Conservation (phyloP, 495 filamentous ascomycete species). For the Tuber microsphaerosporum region DNA sequence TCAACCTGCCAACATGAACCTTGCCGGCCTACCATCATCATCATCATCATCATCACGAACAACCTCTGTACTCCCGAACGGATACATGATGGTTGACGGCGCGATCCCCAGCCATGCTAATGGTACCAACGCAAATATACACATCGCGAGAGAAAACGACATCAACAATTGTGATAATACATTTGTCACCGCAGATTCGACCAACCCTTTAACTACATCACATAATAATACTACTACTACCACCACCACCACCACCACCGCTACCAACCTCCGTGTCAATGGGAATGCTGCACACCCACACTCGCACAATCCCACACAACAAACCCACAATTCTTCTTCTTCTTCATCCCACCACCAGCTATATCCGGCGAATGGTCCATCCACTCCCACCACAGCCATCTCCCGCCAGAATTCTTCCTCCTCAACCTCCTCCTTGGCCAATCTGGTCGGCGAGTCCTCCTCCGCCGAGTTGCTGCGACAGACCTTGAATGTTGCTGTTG, state of each 20-base stretch:
- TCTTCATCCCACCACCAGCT: slow-evolving; percentile 14
- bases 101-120: slow-evolving; percentile 33
- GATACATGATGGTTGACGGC: slow-evolving; percentile 34
- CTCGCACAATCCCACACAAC: not conserved
- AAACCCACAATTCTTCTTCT: not conserved
- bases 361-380: slow-evolving; percentile 33
- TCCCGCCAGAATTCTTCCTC: slow-evolving; percentile 40
- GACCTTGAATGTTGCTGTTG: slow-evolving; percentile 27
- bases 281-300: not conserved
- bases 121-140: slow-evolving; percentile 7
- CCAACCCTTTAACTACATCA: not conserved
- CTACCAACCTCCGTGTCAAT: not conserved
- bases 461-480: slow-evolving; percentile 36
- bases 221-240: not conserved
- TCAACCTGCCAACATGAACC: slow-evolving; percentile 9
- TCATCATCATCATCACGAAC: slow-evolving; percentile 10
- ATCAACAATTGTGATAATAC: slow-evolving; percentile 19
- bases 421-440: slow-evolving; percentile 33
- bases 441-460: slow-evolving; percentile 35
- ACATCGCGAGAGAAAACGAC: slow-evolving; percentile 22
- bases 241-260: no score
- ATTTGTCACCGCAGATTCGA: not conserved
- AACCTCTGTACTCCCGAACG: slow-evolving; percentile 20
- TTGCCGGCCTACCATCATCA: slow-evolving; percentile 2
- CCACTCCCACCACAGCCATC: slow-evolving; percentile 36